phyloP scores from a whole-genome alignment of 2,329 filamentous ascomycete genomes.

The Colletotrichum destructivum region DNA sequence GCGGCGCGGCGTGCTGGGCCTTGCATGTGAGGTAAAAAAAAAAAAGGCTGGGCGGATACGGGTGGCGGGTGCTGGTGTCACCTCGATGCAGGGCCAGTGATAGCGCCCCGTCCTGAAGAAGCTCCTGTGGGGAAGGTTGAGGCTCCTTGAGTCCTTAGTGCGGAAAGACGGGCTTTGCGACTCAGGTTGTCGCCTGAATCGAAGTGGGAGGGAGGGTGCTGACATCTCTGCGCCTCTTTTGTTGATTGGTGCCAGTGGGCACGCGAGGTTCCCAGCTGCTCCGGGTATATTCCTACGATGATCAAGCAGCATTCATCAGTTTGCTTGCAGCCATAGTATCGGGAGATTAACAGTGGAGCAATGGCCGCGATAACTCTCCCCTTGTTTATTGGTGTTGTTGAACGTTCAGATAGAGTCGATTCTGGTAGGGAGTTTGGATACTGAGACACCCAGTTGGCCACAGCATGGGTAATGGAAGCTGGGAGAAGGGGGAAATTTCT shows the following conservation, averaged over 20 bases:
- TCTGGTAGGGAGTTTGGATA: slow-evolving; percentile 16
- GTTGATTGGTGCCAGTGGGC: not conserved
- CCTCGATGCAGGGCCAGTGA: slow-evolving; percentile 25
- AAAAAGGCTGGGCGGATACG: slow-evolving; percentile 31
- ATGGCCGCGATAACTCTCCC: slow-evolving; percentile 1
- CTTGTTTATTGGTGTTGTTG: slow-evolving; percentile 16
- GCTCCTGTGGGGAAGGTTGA: slow-evolving; percentile 32
- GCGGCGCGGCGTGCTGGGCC: slow-evolving; percentile 23
- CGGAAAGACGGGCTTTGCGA: slow-evolving; percentile 21
- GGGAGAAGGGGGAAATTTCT: slow-evolving; percentile 15
- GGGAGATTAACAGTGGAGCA: slow-evolving; percentile 29
- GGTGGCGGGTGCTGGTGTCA: slow-evolving; percentile 37
- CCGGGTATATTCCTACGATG: not conserved
- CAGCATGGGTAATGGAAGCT: slow-evolving; percentile 1
- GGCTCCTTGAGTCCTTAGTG: not conserved
- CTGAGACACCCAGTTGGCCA: not conserved
- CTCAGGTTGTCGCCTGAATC: slow-evolving; percentile 24
- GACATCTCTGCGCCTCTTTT: not conserved
- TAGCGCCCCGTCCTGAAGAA: slow-evolving; percentile 29
- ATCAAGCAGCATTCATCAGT: not conserved
- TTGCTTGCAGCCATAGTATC: not conserved
- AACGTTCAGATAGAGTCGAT: not conserved
- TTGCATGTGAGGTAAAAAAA: slow-evolving; percentile 18
- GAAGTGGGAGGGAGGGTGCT: not conserved
- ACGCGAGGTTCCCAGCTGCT: not conserved